A percentile compares a stretch with the other conserved stretches of the same genome.
phyloP scores from a whole-genome alignment of 140 eudicot genomes.

The Senecio squalidus region DNA sequence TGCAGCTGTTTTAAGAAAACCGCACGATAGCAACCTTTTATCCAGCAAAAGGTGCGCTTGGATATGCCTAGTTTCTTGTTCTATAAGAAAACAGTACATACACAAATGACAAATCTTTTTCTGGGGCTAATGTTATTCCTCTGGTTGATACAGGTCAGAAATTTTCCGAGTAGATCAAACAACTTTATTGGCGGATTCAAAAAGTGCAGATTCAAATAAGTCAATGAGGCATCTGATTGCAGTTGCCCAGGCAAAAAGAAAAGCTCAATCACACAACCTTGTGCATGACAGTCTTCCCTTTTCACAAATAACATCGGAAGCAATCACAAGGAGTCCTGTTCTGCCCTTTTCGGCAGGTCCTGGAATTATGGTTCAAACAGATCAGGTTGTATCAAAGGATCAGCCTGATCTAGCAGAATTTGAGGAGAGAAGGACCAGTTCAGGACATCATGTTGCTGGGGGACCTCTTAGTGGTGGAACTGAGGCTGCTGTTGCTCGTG shows the following conservation, averaged over 20 bases:
- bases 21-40: slow-evolving; percentile 28
- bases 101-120: slow-evolving; percentile 7
- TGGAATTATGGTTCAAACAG: slow-evolving; percentile 26
- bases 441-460: slow-evolving; percentile 52
- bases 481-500: slow-evolving; percentile 41
- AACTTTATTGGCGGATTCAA: slow-evolving; percentile 2
- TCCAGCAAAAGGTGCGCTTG: slow-evolving; percentile 52
- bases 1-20: slow-evolving; percentile 22
- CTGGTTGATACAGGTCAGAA: slow-evolving; percentile 17
- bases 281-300: slow-evolving; percentile 27
- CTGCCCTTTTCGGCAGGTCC: slow-evolving; percentile 38
- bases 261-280: slow-evolving; percentile 56
- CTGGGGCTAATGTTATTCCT: slow-evolving; percentile 1
- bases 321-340: slow-evolving; percentile 47
- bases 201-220: slow-evolving; percentile 37
- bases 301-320: slow-evolving; percentile 28
- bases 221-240: slow-evolving; percentile 87
- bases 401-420: slow-evolving; percentile 50
- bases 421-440: slow-evolving; percentile 61
- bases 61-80: not conserved
- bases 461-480: slow-evolving; percentile 40
- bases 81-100: not conserved
- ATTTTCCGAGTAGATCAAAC: slow-evolving; percentile 10
- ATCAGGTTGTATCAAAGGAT: slow-evolving; percentile 30
- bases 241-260: slow-evolving; percentile 89